These are phyloP conservation scores for Hymenoscyphus salicellus DNA, from an alignment of 2,329 filamentous ascomycete genomes.

Conservation along the genomic window DNA sequence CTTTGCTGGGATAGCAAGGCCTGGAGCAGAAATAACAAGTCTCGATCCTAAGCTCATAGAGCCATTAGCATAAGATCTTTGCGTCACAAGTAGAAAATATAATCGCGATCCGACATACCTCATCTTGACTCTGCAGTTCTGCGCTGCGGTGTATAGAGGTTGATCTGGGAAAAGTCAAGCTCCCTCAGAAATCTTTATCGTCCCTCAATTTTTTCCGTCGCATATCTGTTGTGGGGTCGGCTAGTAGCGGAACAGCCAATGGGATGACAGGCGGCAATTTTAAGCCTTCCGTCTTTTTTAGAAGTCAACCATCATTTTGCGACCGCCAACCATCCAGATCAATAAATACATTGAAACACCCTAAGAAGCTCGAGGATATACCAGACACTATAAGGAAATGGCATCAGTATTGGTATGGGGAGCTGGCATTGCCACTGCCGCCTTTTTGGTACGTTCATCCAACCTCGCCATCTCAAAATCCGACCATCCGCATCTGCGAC, in stretches of 20 bases:
- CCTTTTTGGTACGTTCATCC: slow-evolving; percentile 54
- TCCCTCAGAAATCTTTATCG: slow-evolving; percentile 4
- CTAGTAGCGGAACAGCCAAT: neutral
- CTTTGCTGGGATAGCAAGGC: slow-evolving; percentile 63
- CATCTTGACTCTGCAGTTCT: slow-evolving; percentile 25
- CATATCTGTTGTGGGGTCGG: slow-evolving; percentile 19
- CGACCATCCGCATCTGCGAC: neutral
- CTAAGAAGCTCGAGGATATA: neutral
- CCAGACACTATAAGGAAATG: slow-evolving; percentile 42
- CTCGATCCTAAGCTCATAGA: slow-evolving; percentile 46
- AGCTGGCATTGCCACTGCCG: slow-evolving; percentile 60
- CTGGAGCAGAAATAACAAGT: slow-evolving; percentile 70
- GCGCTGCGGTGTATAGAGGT: slow-evolving; percentile 14
- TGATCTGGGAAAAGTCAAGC: neutral
- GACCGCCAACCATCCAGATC: neutral
- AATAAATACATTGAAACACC: neutral
- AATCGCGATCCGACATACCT: slow-evolving; percentile 10
- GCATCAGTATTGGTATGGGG: slow-evolving; percentile 58
- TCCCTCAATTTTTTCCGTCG: neutral
- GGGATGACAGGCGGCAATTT: neutral
- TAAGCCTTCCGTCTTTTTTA: neutral
- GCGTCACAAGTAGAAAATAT: neutral
- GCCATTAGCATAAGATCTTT: neutral
- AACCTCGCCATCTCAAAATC: slow-evolving; percentile 4
- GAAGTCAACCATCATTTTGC: neutral